Evolutionary conservation across 1,139 yeast genomes (phyloP).

Genomic region (Saccharomyces pastorianus): DNA sequence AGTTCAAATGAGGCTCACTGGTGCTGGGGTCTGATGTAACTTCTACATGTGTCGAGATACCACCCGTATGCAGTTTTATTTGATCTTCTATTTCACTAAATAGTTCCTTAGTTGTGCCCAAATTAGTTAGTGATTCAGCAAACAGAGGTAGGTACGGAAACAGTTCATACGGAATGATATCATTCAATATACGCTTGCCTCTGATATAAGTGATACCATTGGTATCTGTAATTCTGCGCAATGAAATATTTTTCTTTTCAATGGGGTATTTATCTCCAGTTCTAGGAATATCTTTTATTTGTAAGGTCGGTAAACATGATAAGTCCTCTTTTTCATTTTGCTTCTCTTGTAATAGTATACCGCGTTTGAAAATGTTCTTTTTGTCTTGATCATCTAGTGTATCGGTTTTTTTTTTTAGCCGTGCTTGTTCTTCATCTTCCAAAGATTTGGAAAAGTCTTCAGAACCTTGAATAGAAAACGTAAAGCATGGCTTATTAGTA

Average conservation of each 20-base stretch:
- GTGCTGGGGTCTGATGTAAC: conserved; percentile 48
- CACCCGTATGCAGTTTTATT: conserved; percentile 80
- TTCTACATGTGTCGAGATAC: conserved; percentile 53
- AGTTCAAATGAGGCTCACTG: conserved; percentile 36
- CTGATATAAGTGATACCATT: conserved; percentile 69
- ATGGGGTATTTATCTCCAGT: conserved; percentile 39
- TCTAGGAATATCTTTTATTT: conserved; percentile 62
- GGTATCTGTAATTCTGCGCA: conserved; percentile 51
- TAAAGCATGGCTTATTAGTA: conserved; percentile 49
- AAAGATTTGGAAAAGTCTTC: conserved; percentile 41
- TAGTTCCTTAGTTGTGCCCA: conserved; percentile 65
- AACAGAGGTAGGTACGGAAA: conserved; percentile 70
- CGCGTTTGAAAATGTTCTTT: conserved; percentile 50
- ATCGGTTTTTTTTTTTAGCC: conserved; percentile 41
- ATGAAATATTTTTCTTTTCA: conserved; percentile 24
- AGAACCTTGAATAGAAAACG: conserved; percentile 70
- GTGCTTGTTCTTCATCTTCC: conserved; percentile 48
- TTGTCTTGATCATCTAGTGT: conserved; percentile 49
- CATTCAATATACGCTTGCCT: conserved; percentile 46
- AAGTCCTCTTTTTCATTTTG: conserved; percentile 68
- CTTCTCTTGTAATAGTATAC: conserved; percentile 48
- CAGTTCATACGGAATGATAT: conserved; percentile 49
- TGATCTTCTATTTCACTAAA: conserved; percentile 81
- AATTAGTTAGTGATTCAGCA: conserved; percentile 68
- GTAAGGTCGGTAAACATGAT: conserved; percentile 70